phyloP scores from a whole-genome alignment of 2,329 filamentous ascomycete genomes.

The Colletotrichum nymphaeae region DNA sequence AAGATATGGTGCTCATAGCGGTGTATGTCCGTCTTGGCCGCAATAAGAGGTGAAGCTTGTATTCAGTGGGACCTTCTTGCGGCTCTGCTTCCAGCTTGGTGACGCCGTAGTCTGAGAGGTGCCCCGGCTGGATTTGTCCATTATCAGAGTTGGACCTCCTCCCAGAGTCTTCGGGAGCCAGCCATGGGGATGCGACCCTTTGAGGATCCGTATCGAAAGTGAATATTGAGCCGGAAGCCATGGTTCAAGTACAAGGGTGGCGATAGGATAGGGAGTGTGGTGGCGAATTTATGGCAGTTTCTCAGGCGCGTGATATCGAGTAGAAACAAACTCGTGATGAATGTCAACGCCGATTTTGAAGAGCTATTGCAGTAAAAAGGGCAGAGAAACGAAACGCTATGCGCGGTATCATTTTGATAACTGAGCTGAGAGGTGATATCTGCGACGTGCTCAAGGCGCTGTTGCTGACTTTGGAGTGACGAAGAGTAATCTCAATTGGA shows the following conservation, averaged over 20 bases:
- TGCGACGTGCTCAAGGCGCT: slow-evolving; percentile 1
- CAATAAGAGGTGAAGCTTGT: slow-evolving; percentile 92
- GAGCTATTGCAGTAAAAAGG: slow-evolving; percentile 24
- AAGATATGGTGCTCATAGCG: slow-evolving; percentile 71
- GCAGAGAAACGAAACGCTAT: slow-evolving; percentile 26
- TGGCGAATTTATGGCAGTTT: neutral
- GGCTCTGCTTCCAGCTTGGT: slow-evolving; percentile 89
- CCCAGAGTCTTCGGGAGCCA: slow-evolving; percentile 63
- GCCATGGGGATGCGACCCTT: slow-evolving; percentile 91
- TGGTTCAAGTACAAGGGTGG: slow-evolving; percentile 47
- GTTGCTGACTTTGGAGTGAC: neutral
- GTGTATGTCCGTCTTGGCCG: slow-evolving; percentile 81
- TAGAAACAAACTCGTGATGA: neutral
- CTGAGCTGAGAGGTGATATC: neutral
- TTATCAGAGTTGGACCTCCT: slow-evolving; percentile 43
- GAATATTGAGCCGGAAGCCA: slow-evolving; percentile 97
- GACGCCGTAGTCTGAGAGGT: slow-evolving; percentile 72
- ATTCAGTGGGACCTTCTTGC: slow-evolving; percentile 94
- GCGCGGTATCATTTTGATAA: slow-evolving; percentile 35
- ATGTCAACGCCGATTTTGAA: slow-evolving; percentile 1
- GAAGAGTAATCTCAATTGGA: neutral
- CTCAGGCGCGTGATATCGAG: neutral
- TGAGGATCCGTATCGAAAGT: slow-evolving; percentile 92
- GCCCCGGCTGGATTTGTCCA: slow-evolving; percentile 48
- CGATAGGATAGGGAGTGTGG: neutral